Conservation (phyloP, 192 early-diverging fungal species). For the Gaertneriomyces sp. region DNA sequence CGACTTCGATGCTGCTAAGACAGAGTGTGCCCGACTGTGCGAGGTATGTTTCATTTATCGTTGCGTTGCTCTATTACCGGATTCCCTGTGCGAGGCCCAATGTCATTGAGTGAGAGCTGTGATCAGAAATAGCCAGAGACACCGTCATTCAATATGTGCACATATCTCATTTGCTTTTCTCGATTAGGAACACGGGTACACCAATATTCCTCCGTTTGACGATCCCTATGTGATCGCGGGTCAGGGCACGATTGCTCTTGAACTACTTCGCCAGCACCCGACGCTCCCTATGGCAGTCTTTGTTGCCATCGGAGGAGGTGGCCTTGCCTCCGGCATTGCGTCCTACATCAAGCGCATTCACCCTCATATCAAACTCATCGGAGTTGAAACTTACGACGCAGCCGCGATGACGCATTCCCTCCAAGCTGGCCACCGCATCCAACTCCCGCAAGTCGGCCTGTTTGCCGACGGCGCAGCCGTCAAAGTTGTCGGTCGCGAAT, state of each 20-base stretch:
- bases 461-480: slow-evolving; percentile 54
- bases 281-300: slow-evolving; percentile 47
- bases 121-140: background rate
- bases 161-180: too few relatives aligned
- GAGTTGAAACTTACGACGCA: slow-evolving; percentile 47
- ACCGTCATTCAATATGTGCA: background rate
- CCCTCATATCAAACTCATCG: slow-evolving; percentile 47
- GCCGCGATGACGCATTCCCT: slow-evolving; percentile 49
- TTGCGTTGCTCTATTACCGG: slow-evolving; percentile 14
- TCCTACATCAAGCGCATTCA: slow-evolving; percentile 48
- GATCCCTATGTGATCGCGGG: slow-evolving; percentile 50
- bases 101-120: background rate
- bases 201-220: slow-evolving; percentile 1
- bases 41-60: slow-evolving; percentile 30
- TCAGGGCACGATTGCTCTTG: slow-evolving; percentile 52
- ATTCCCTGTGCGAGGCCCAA: background rate
- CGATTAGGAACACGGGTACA: background rate
- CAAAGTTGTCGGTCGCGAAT: slow-evolving; percentile 42
- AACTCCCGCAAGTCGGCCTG: slow-evolving; percentile 42
- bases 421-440: slow-evolving; percentile 29
- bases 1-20: slow-evolving; percentile 54
- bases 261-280: slow-evolving; percentile 47
- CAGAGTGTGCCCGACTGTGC: slow-evolving; percentile 36
- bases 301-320: slow-evolving; percentile 51
- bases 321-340: slow-evolving; percentile 48